Conservation (phyloP, 176 grass and related monocot species). For the Triticum urartu region DNA sequence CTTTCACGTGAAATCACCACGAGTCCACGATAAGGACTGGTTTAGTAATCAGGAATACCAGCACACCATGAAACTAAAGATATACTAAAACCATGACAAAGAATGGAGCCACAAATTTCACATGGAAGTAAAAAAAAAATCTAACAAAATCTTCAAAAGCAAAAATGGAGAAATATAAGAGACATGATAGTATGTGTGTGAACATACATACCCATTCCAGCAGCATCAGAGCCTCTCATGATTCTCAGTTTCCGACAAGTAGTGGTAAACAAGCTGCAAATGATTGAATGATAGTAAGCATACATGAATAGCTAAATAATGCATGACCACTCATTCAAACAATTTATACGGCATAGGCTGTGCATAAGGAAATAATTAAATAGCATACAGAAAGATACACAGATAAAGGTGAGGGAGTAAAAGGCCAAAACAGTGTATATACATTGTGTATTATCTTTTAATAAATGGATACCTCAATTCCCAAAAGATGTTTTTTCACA, state of each 20-base stretch:
- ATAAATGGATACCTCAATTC: not conserved
- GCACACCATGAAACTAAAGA: not conserved
- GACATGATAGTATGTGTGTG: not conserved
- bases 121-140: not conserved
- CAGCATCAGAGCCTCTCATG: constrained; percentile 78
- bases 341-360: not conserved
- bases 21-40: not conserved
- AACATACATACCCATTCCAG: constrained; percentile 67
- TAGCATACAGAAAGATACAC: not conserved
- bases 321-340: not conserved
- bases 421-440: not conserved
- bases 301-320: not conserved
- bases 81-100: not conserved
- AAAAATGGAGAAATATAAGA: not conserved
- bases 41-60: not conserved
- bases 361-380: not conserved
- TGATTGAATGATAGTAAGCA: not conserved
- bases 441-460: not conserved
- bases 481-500: not conserved
- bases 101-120: not conserved
- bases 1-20: not conserved
- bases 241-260: constrained; percentile 63
- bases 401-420: not conserved
- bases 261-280: constrained; percentile 64
- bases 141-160: not conserved